Base-by-base conservation (phyloP, 1,284 basidiomycete species). In the Cryptococcus sp. region DNA sequence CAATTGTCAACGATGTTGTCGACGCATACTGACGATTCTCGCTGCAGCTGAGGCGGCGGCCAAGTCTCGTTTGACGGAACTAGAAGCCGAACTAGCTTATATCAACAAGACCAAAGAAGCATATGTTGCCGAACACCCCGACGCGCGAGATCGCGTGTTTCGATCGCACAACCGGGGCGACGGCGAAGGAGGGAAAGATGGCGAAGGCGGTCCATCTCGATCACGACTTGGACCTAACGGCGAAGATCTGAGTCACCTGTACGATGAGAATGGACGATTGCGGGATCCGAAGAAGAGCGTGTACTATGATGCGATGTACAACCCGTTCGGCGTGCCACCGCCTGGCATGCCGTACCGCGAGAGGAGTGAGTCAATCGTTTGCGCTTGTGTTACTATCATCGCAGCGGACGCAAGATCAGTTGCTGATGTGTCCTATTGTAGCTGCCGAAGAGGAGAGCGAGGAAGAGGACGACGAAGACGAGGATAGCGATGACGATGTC, bases 281-380 rank as follows among this genome's bases (percentile, higher is more conserved):
- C 82, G 87, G 56, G 89, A 91, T 78, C 91, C 91, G 15, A 91
- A 91, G 71, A 83, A 91, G 67, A 94, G 91, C 77, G 82, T 93
- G 45, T 97, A 97, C 77, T 97, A 93, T 77, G 91, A 98, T 69
- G 84, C 90, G 39, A 84, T 92, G 52, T 88, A 95, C 84, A 98
- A 98, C 74, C 92, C 93, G 7, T 94, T 84, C 73, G 94, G 94
- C 25, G 91, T 93, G n/a, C 87, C 94, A 20, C 94, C 94, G 20
- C 94, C 94, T 10, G 94, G 94, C 8, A 91, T 96, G 93, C 92
- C 91, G 10, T 97, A 97, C 76, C 80, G 85, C 50, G 92, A 97
- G 73, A 82, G 88, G 80, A 83, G 90, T 92, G 68, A 78, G 88
- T 82, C 13, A 27, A 22, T 5, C 38, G n/a, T 38, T 38, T 3